These are phyloP conservation scores for Ephemerocybe angulata DNA, from an alignment of 768 basidiomycete genomes.

Conservation along the genomic window DNA sequence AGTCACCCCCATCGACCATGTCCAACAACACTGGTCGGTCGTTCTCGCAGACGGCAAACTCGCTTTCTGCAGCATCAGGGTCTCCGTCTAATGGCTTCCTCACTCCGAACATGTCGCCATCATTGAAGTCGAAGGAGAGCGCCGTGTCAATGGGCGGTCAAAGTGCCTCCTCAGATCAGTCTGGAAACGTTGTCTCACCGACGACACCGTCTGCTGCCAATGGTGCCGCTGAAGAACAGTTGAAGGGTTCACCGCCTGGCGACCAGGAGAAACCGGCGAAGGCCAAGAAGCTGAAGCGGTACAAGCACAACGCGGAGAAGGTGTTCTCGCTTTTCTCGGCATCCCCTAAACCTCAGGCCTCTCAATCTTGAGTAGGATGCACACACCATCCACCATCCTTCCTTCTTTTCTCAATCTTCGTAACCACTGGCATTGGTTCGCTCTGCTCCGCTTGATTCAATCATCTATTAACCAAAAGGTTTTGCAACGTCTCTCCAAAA, in stretches of 20 bases:
- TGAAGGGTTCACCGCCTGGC: constrained; percentile 28
- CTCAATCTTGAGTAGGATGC: neutral
- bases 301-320: constrained; percentile 86
- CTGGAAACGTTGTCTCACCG: constrained; percentile 48
- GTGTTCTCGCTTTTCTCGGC: constrained; percentile 79
- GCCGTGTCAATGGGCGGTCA: constrained; percentile 68
- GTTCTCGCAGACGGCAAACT: constrained; percentile 36
- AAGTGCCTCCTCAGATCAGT: constrained; percentile 70
- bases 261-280: constrained; percentile 54
- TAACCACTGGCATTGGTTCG: neutral
- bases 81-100: constrained; percentile 43
- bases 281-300: constrained; percentile 78
- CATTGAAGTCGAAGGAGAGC: constrained; percentile 79
- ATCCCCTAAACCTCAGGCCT: constrained; percentile 8
- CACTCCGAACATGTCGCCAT: constrained; percentile 64
- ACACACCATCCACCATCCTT: too few relatives aligned
- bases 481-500: neutral
- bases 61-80: constrained; percentile 41
- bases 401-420: neutral
- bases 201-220: constrained; percentile 29
- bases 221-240: constrained; percentile 19
- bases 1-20: constrained; percentile 56
- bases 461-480: neutral
- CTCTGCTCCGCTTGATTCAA: neutral
- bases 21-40: constrained; percentile 39